These are phyloP conservation scores for Chytriomyces sp. DNA, from an alignment of 192 early-diverging fungal genomes.

Conservation along the genomic window DNA sequence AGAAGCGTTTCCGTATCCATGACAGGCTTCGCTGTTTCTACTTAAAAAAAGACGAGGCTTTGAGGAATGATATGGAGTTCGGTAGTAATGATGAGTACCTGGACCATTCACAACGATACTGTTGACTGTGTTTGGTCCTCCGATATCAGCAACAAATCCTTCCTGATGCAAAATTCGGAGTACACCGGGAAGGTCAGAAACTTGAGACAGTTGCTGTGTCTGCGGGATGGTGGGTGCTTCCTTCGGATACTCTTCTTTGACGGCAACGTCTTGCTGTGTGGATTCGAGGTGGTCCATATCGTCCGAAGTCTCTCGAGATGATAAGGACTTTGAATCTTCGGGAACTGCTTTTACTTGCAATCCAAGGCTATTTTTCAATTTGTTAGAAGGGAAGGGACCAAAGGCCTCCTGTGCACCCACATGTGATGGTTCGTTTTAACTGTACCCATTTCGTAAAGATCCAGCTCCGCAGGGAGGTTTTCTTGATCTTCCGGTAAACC, in stretches of 20 bases:
- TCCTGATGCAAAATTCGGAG: neutral
- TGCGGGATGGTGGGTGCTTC: neutral
- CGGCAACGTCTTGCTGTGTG: neutral
- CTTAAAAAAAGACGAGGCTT: neutral
- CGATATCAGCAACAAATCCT: too few species aligned
- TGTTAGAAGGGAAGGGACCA: neutral
- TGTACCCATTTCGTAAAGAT: neutral
- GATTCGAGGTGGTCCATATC: neutral
- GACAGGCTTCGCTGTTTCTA: neutral
- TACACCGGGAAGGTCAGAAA: neutral
- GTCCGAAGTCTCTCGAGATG: neutral
- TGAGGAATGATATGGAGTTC: neutral
- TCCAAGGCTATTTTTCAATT: too few species aligned
- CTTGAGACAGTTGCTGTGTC: neutral
- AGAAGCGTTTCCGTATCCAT: neutral
- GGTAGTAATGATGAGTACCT: neutral
- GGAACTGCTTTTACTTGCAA: neutral
- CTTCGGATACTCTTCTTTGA: neutral
- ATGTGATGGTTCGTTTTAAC: conserved; percentile 7
- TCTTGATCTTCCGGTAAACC: conserved; percentile 9
- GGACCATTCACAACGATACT: neutral
- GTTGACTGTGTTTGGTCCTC: too few species aligned
- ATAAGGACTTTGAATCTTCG: neutral
- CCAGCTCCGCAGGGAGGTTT: neutral
- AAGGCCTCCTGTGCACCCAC: neutral